Percentiles rank a stretch among this genome's conserved stretches.
phyloP scores from a whole-genome alignment of 2,329 filamentous ascomycete species.

The Stagonosporopsis rhizophila region DNA sequence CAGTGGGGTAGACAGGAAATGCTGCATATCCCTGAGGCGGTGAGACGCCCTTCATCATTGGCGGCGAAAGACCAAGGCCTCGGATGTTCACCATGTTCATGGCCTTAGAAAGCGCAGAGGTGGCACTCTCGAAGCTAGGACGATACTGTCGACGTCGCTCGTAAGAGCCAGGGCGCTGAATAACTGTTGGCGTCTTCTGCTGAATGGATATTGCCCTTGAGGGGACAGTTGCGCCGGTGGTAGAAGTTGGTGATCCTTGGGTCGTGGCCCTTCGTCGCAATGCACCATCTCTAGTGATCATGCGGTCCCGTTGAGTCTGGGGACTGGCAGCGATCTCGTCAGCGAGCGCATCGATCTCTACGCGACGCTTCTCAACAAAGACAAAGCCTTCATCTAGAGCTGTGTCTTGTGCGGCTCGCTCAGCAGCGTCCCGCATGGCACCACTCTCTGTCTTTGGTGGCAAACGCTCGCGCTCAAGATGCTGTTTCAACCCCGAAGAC shows the following conservation, averaged over 20 bases:
- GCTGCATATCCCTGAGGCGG: slow-evolving; percentile 79
- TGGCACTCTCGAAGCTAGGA: slow-evolving; percentile 75
- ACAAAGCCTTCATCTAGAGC: slow-evolving; percentile 95
- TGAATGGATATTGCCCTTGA: slow-evolving; percentile 80
- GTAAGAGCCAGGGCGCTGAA: slow-evolving; percentile 80
- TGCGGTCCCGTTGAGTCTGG: slow-evolving; percentile 57
- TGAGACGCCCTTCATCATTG: slow-evolving; percentile 67
- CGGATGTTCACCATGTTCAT: slow-evolving; percentile 89
- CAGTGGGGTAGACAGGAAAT: slow-evolving; percentile 83
- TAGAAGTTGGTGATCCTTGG: slow-evolving; percentile 73
- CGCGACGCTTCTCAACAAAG: slow-evolving; percentile 90
- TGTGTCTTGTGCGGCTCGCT: slow-evolving; percentile 81
- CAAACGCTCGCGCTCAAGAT: slow-evolving; percentile 53
- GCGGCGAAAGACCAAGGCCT: slow-evolving; percentile 72
- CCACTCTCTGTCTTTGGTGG: slow-evolving; percentile 49
- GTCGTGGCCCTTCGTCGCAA: slow-evolving; percentile 80
- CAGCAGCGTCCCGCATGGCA: slow-evolving; percentile 57
- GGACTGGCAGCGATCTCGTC: slow-evolving; percentile 91
- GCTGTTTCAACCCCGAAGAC: slow-evolving; percentile 58
- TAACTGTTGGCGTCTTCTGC: slow-evolving; percentile 65
- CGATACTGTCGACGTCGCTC: slow-evolving; percentile 80
- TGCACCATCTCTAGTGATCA: slow-evolving; percentile 63
- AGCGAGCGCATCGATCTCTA: slow-evolving; percentile 96
- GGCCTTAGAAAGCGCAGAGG: slow-evolving; percentile 92
- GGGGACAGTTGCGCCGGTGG: slow-evolving; percentile 72